Base-by-base conservation (phyloP, 805 yeast genomes). In the Pichia exigua region DNA sequence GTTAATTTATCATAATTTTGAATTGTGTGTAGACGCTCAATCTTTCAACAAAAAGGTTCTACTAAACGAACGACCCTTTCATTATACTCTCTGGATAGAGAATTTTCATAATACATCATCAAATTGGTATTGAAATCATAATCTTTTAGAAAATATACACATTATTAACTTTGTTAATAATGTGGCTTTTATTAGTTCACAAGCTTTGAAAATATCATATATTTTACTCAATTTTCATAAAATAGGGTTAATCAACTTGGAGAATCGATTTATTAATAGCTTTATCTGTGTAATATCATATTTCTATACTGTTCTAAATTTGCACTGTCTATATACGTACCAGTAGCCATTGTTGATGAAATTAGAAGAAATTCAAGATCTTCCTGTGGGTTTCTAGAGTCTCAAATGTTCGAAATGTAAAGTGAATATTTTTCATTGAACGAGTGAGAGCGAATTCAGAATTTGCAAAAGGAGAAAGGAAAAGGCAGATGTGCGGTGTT, bases 311-410 rank as follows among this genome's bases (percentile, higher is more conserved):
- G 9, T 7, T 32, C 38, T 32, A 35, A 17, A 5, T 5, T 27
- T 35, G 39, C 9, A 35, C 20, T 35, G 26, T 20, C 24, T 18
- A 6, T 35, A 42, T 48, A 61, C 65, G 57, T 61, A 61, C 65
- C 65, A 61, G 64, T 55, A 61, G 65, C 60, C 65, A 61, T 61
- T 57, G 55, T 61, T 60, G 59, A 52, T 56, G 52, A 28, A 2
- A 35, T 27, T n/a, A n/a, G 47, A 43, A 38, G 22, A 27, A 24
- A 18, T 20, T 13, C 17, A 40, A 22, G 13, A 22, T 4, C 21
- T n/a, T 45, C 22, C 48, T 35, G 10, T 35, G 8, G 13, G 17
- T 40, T 40, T 26, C 20, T 17, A 20, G 24, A 15, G 20, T 17
- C 17, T n/a, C 20, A 35, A 35, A 6, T 10, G 39, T 11, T 26